Conservation (phyloP, 495 filamentous ascomycete species). For the Penicillium lividum region DNA sequence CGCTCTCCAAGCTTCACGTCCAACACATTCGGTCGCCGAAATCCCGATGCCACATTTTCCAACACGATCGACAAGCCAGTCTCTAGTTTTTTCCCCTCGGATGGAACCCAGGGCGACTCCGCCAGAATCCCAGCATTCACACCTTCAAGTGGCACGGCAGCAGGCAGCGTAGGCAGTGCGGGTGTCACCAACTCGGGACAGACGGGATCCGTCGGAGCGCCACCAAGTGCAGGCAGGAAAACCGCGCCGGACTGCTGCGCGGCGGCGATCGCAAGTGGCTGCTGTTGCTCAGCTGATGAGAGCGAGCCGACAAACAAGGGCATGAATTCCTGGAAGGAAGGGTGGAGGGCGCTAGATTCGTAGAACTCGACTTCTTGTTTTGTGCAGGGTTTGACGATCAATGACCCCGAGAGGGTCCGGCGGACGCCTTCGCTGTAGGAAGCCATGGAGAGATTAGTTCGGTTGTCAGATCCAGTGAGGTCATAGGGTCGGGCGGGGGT, state of each 20-base stretch:
- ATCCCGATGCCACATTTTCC: conserved; percentile 81
- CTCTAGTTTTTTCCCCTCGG: conserved; percentile 57
- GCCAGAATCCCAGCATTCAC: conserved; percentile 20
- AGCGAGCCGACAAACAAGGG: conserved; percentile 84
- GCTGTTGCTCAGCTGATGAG: conserved; percentile 51
- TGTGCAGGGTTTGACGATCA: conserved; percentile 96
- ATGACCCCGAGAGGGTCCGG: conserved; percentile 76
- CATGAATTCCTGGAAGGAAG: conserved; percentile 73
- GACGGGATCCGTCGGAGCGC: conserved; percentile 14
- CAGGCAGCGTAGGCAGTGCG: conserved; percentile 5
- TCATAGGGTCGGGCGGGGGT: not conserved
- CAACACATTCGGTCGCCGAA: conserved; percentile 85
- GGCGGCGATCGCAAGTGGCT: conserved; percentile 46
- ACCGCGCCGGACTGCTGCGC: conserved; percentile 39
- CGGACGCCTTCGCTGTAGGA: conserved; percentile 80
- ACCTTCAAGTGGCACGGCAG: conserved; percentile 8
- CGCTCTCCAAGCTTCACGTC: conserved; percentile 88
- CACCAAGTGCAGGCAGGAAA: conserved; percentile 36
- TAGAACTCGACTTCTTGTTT: conserved; percentile 88
- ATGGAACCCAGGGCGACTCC: conserved; percentile 45
- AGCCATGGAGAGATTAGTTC: conserved; percentile 13
- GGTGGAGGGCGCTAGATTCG: conserved; percentile 70
- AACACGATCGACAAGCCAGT: conserved; percentile 82
- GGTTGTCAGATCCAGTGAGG: not conserved
- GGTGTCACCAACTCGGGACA: conserved; percentile 3